These are phyloP conservation scores for Pseudognaphalium luteoalbum DNA, from an alignment of 129 eudicot species.

Conservation along the genomic window DNA sequence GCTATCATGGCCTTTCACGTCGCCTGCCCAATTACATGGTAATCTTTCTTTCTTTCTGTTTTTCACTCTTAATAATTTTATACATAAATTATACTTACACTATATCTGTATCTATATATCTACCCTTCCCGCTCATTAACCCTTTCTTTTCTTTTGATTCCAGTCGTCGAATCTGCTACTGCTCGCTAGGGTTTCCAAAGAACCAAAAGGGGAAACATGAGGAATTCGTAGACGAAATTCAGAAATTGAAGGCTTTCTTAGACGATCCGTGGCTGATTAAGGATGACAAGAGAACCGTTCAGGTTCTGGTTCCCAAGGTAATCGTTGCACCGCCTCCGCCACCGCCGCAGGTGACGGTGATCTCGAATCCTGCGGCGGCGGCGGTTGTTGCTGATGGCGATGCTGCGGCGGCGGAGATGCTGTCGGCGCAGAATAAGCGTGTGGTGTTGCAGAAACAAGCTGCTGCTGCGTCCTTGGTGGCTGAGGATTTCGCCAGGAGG, in stretches of 20 bases:
- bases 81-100: not conserved
- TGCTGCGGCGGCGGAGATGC: slow-evolving; percentile 51
- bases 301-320: slow-evolving; percentile 79
- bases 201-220: slow-evolving; percentile 40
- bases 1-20: slow-evolving; percentile 86
- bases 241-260: slow-evolving; percentile 49
- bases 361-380: not conserved
- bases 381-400: slow-evolving; percentile 36
- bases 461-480: slow-evolving; percentile 71
- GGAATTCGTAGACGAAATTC: slow-evolving; percentile 43
- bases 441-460: slow-evolving; percentile 87
- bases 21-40: slow-evolving; percentile 99
- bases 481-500: slow-evolving; percentile 78
- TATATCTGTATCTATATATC: not conserved
- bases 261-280: slow-evolving; percentile 73
- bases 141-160: slow-evolving; percentile 25
- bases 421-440: slow-evolving; percentile 77
- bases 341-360: slow-evolving; percentile 27
- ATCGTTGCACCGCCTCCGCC: slow-evolving; percentile 45
- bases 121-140: slow-evolving; percentile 28
- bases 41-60: slow-evolving; percentile 7
- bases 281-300: slow-evolving; percentile 51
- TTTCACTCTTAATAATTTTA: slow-evolving; percentile 15
- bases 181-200: slow-evolving; percentile 71
- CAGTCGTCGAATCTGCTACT: slow-evolving; percentile 83